These are phyloP conservation scores for Paraphaeosphaeria minitans DNA, from an alignment of 2,329 filamentous ascomycete species.

Conservation along the genomic window DNA sequence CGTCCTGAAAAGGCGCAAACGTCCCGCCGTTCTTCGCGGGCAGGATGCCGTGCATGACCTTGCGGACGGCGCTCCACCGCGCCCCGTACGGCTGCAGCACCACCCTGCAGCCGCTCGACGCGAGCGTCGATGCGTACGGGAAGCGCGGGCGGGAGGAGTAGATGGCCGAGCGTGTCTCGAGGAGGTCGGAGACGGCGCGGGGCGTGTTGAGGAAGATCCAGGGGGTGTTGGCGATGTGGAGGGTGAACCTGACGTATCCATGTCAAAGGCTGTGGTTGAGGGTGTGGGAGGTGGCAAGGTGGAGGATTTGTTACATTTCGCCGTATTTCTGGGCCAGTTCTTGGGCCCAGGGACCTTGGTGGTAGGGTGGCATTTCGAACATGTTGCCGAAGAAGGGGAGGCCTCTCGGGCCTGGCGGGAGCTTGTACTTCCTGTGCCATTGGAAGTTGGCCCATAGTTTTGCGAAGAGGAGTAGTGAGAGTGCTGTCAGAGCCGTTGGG, in stretches of 20 bases:
- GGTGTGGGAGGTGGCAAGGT: neutral
- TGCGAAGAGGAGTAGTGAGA: conserved; percentile 4
- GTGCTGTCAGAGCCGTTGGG: neutral
- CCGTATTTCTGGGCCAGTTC: conserved; percentile 23
- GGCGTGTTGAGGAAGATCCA: conserved; percentile 28
- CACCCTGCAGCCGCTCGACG: conserved; percentile 36
- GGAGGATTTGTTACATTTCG: conserved; percentile 13
- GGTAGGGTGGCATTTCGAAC: conserved; percentile 21
- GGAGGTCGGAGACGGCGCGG: conserved; percentile 20
- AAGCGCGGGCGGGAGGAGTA: conserved; percentile 24
- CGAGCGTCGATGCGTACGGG: conserved; percentile 29
- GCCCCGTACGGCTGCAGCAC: conserved; percentile 38
- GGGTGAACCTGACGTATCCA: conserved; percentile 15
- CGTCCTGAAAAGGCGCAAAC: conserved; percentile 41
- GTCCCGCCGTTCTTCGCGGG: conserved; percentile 26
- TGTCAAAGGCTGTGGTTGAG: neutral
- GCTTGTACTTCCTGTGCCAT: conserved; percentile 15
- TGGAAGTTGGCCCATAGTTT: conserved; percentile 3
- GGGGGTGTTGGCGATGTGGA: conserved; percentile 16
- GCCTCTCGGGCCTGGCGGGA: conserved; percentile 16
- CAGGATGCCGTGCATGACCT: conserved; percentile 42
- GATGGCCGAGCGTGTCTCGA: conserved; percentile 24
- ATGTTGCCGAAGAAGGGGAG: conserved; percentile 23
- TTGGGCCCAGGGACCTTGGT: conserved; percentile 23
- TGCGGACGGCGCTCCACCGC: conserved; percentile 33